These are phyloP conservation scores for Euphorbia tirucalli DNA, from an alignment of 345 rosid species.

Conservation along the genomic window DNA sequence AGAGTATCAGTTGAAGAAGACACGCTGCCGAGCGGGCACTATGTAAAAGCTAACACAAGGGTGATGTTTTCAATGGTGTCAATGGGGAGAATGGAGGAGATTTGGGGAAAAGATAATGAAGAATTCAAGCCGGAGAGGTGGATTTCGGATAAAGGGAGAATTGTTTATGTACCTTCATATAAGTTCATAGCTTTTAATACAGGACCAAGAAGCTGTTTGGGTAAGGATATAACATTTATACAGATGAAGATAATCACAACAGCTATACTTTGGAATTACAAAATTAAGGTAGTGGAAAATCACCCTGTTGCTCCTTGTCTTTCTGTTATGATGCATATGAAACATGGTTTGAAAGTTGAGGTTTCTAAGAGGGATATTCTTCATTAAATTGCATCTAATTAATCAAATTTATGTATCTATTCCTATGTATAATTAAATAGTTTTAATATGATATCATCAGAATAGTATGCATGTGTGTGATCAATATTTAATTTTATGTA, in stretches of 20 bases:
- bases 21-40: slow-evolving; percentile 65
- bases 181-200: slow-evolving; percentile 15
- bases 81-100: slow-evolving; percentile 71
- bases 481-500: neutral
- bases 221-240: slow-evolving; percentile 18
- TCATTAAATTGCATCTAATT: neutral
- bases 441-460: too few relatives aligned
- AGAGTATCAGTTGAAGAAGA: slow-evolving; percentile 54
- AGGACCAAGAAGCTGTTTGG: slow-evolving; percentile 22
- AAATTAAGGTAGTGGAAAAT: slow-evolving; percentile 7
- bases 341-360: slow-evolving; percentile 17
- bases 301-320: neutral
- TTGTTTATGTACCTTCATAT: slow-evolving; percentile 8
- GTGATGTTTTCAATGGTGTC: slow-evolving; percentile 61
- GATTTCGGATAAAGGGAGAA: slow-evolving; percentile 8
- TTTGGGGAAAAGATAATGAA: slow-evolving; percentile 66
- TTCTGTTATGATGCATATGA: slow-evolving; percentile 18
- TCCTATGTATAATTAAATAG: too few relatives aligned
- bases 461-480: too few relatives aligned
- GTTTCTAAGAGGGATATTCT: slow-evolving; percentile 8
- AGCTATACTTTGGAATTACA: slow-evolving; percentile 13
- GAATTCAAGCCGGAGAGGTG: slow-evolving; percentile 47
- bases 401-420: too few relatives aligned
- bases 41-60: slow-evolving; percentile 45
- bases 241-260: slow-evolving; percentile 11